These are phyloP conservation scores for Pachysolen tannophilus DNA, from an alignment of 805 yeast genomes.

Conservation along the genomic window DNA sequence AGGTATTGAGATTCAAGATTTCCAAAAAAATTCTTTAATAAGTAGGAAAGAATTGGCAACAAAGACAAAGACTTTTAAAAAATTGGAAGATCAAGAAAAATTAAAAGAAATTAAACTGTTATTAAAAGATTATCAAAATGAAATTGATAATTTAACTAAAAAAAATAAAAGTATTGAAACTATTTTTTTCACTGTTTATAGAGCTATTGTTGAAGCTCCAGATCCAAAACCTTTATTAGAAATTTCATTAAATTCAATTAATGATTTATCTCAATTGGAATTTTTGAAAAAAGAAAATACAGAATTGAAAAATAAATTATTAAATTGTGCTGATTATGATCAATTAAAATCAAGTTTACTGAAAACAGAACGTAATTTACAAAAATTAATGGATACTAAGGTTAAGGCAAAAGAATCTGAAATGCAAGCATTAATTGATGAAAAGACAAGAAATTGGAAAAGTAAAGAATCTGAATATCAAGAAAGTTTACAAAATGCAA, in stretches of 20 bases:
- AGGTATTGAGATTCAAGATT: constrained; percentile 63
- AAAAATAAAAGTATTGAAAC: constrained; percentile 70
- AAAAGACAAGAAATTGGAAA: constrained; percentile 63
- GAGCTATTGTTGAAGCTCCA: constrained; percentile 80
- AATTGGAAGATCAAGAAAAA: constrained; percentile 59
- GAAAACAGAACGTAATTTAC: constrained; percentile 53
- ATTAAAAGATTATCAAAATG: constrained; percentile 74
- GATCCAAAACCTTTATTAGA: constrained; percentile 83
- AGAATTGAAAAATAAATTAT: constrained; percentile 46
- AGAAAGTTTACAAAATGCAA: constrained; percentile 43
- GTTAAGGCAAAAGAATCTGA: constrained; percentile 70
- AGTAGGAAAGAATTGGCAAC: constrained; percentile 72
- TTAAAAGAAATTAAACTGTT: constrained; percentile 57
- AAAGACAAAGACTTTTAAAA: constrained; percentile 80
- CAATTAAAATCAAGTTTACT: constrained; percentile 55
- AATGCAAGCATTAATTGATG: constrained; percentile 58
- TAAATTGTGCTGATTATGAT: constrained; percentile 72
- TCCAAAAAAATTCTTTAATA: constrained; percentile 58
- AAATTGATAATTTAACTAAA: constrained; percentile 74
- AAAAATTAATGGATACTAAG: constrained; percentile 43
- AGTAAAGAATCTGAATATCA: constrained; percentile 44
- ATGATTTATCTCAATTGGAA: constrained; percentile 44
- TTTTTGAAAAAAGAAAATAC: constrained; percentile 42
- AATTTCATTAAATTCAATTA: constrained; percentile 56
- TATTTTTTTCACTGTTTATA: constrained; percentile 66